Base-by-base conservation (phyloP, 2,329 filamentous ascomycete genomes). In the Parafenestella ontariensis region DNA sequence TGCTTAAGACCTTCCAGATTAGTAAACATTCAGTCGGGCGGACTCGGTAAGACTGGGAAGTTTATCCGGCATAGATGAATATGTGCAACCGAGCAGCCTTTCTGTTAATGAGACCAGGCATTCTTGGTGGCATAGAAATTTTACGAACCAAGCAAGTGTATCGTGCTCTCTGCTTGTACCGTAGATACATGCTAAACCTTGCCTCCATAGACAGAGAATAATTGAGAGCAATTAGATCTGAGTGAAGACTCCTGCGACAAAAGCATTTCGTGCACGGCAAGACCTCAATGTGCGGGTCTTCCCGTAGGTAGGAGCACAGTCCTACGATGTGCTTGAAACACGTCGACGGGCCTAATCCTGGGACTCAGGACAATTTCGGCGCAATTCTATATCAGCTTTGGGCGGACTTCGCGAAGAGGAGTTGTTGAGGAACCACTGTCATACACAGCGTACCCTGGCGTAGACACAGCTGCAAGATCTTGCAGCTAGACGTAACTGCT, bases 401-500 rank as follows among this genome's bases (percentile, higher is more conserved):
- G 5, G 13, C 13, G n/a, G 13, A 15, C 5, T 34, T n/a, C 13
- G 31, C 31, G 15, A 13, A 34, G 17, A 34, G 37, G 20, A 5
- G 37, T n/a, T 15, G 13, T 40, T n/a, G 20, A 2, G 18, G 21
- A n/a, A 15, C 21, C 11, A 11, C 37, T 11, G 37, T 23, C 15
- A 11, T 15, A 24, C 20, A 23, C 20, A 40, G 20, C 37, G 9
- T 34, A 10, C 31, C 6, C 13, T 15, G 31, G 31, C 6, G 21
- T 23, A 11, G 29, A 36, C 29, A n/a, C 24, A 39, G 31, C 48
- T 52, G 49, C 49, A 50, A 52, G 56, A 59, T 59, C 21, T 52
- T 56, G 56, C 46, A 48, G 41, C 52, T 56, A 49, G 33, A 33
- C 34, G 17, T 28, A 29, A 17, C 17, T 17, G 31, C 24, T 23